Evolutionary conservation across 148 eudicot species (phyloP).

Genomic region (Polygonum maritimum): DNA sequence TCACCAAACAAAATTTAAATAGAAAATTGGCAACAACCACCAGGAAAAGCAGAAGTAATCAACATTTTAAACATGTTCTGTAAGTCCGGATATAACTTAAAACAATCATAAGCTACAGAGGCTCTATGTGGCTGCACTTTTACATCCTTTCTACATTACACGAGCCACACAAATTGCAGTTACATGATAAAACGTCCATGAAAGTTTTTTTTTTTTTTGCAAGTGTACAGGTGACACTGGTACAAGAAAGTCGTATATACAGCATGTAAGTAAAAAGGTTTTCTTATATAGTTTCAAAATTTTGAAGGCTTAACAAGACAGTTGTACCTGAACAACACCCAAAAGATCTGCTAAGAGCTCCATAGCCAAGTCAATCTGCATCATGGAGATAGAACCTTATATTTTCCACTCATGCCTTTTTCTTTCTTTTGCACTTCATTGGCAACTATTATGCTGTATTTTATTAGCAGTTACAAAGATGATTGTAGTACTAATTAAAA

Average conservation of each 20-base stretch:
- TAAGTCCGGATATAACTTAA: neutral
- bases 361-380: slow-evolving; percentile 68
- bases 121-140: neutral
- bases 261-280: neutral
- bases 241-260: neutral
- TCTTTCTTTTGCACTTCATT: neutral
- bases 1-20: neutral
- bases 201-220: neutral
- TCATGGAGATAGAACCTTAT: slow-evolving; percentile 4
- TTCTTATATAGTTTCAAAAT: neutral
- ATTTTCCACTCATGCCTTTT: neutral
- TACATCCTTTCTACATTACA: neutral
- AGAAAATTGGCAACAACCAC: neutral
- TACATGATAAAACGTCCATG: neutral
- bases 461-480: neutral
- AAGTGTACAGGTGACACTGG: neutral
- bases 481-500: neutral
- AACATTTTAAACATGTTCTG: neutral
- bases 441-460: neutral
- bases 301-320: neutral
- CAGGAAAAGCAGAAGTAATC: neutral
- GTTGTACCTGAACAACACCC: slow-evolving; percentile 61
- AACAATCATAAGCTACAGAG: neutral
- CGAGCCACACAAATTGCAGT: neutral
- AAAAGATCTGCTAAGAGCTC: slow-evolving; percentile 81